Percentiles rank a stretch among this genome's conserved stretches.
Conservation (phyloP, 1,284 basidiomycete species). For the Ustilago crameri region DNA sequence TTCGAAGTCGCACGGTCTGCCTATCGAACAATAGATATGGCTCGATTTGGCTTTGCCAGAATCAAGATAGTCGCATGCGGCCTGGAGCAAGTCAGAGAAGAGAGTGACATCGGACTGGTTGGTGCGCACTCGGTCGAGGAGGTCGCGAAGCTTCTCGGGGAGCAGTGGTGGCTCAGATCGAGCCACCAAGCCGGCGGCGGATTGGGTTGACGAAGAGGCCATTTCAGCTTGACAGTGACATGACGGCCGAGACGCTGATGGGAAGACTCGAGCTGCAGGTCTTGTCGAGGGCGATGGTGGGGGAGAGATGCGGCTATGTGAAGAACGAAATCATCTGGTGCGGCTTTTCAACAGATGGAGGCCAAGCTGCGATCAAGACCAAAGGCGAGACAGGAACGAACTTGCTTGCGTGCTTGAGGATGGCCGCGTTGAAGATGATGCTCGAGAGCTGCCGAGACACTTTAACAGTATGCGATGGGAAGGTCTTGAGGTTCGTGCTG, state of each 20-base stretch:
- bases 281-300: background rate
- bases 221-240: conserved; percentile 9
- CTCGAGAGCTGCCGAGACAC: too few relatives aligned
- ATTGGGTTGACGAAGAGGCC: conserved; percentile 11
- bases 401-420: too few relatives aligned
- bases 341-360: too few relatives aligned
- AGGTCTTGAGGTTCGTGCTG: background rate
- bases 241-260: background rate
- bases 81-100: conserved; percentile 44
- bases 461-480: too few relatives aligned
- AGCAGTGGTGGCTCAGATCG: conserved; percentile 25
- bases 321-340: too few relatives aligned
- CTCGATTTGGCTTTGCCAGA: conserved; percentile 30
- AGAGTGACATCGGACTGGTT: conserved; percentile 29
- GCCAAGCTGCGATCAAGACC: too few relatives aligned
- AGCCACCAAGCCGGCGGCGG: conserved; percentile 13
- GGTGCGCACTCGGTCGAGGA: conserved; percentile 23
- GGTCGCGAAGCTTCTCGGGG: conserved; percentile 17
- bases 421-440: too few relatives aligned
- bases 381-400: too few relatives aligned
- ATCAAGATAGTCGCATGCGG: conserved; percentile 41
- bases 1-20: conserved; percentile 46
- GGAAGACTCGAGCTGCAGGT: background rate
- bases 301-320: too few relatives aligned
- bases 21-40: conserved; percentile 40